Percentiles rank a stretch among this genome's conserved stretches.
Conservation (phyloP, 176 grass and related monocot genomes). For the Saccharum spontaneum region DNA sequence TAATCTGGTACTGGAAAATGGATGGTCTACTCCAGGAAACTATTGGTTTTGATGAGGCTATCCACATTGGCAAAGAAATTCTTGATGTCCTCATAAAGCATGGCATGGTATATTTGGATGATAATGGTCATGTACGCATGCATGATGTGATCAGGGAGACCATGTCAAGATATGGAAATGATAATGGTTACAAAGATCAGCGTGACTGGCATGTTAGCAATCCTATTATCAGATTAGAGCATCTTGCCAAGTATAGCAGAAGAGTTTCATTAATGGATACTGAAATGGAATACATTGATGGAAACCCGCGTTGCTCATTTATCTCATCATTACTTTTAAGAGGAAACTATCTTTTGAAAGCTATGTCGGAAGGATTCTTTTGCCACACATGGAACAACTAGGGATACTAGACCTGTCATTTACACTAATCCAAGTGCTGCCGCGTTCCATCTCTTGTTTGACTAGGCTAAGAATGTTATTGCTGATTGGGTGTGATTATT, state of each 20-base stretch:
- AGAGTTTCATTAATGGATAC: slow-evolving; percentile 19
- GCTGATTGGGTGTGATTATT: neutral
- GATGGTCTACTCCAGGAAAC: slow-evolving; percentile 13
- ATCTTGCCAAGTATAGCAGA: neutral
- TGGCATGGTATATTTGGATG: slow-evolving; percentile 28
- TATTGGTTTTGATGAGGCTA: slow-evolving; percentile 24
- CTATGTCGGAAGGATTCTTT: slow-evolving; percentile 22
- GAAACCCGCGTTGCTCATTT: neutral
- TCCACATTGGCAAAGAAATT: slow-evolving; percentile 5
- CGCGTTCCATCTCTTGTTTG: slow-evolving; percentile 6
- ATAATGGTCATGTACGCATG: neutral
- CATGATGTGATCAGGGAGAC: slow-evolving; percentile 41
- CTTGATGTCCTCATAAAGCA: slow-evolving; percentile 4
- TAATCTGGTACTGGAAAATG: slow-evolving; percentile 12
- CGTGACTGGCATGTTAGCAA: neutral
- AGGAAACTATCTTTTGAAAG: neutral
- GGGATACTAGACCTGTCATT: neutral
- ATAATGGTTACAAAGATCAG: neutral
- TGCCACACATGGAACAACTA: neutral
- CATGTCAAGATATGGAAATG: neutral
- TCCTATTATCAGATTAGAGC: neutral
- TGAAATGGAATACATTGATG: neutral
- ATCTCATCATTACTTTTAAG: slow-evolving; percentile 29
- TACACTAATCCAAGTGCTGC: neutral
- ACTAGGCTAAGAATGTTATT: neutral